A percentile compares a stretch with the other conserved stretches of the same genome.
phyloP scores from a whole-genome alignment of 1,284 basidiomycete genomes.

The Moesziomyces sp. region DNA sequence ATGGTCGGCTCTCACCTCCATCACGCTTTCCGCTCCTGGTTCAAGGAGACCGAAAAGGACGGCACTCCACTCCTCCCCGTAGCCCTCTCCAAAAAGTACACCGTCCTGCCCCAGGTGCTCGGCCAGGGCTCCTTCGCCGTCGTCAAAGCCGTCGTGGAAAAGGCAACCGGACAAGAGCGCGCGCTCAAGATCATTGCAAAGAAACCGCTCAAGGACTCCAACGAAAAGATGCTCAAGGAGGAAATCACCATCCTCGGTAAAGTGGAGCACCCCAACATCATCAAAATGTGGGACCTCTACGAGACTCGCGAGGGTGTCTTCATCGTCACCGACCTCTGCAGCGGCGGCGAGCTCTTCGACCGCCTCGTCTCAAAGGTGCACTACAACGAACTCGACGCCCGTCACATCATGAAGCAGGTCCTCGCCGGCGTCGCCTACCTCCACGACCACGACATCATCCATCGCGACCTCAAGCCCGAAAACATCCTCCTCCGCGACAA shows the following conservation, averaged over 20 bases:
- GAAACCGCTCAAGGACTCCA: conserved; percentile 62
- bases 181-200: conserved; percentile 67
- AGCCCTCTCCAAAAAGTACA: conserved; percentile 62
- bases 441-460: conserved; percentile 64
- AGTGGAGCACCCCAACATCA: conserved; percentile 64
- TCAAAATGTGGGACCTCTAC: conserved; percentile 66
- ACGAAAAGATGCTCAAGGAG: conserved; percentile 62
- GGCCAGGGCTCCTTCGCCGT: conserved; percentile 66
- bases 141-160: conserved; percentile 56
- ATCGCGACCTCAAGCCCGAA: conserved; percentile 66
- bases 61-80: conserved; percentile 59
- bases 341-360: conserved; percentile 66
- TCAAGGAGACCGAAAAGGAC: conserved; percentile 61
- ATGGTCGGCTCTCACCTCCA: conserved; percentile 62
- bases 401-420: conserved; percentile 63
- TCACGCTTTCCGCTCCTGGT: conserved; percentile 60
- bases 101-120: conserved; percentile 44
- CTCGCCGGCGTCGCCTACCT: conserved; percentile 63
- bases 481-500: conserved; percentile 63
- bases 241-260: conserved; percentile 64
- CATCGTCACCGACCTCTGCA: conserved; percentile 65
- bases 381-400: conserved; percentile 65
- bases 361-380: conserved; percentile 61
- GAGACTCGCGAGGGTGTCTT: conserved; percentile 67
- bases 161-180: conserved; percentile 51